These are phyloP conservation scores for Penstemon barbatus DNA, from an alignment of 257 asterid species.

Conservation along the genomic window DNA sequence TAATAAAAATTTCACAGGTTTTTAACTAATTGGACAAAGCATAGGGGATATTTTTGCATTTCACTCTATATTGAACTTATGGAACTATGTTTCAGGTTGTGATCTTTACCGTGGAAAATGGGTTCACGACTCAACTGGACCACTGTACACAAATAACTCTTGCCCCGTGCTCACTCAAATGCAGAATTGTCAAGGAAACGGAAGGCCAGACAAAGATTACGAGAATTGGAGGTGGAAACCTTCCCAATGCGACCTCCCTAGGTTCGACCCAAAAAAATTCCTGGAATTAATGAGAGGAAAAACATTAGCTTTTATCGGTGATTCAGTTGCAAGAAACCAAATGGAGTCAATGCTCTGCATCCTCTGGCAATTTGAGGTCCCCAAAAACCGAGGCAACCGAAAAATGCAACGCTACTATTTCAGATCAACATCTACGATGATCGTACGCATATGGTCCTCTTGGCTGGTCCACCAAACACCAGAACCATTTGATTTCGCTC, in stretches of 20 bases:
- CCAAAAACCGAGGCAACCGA: conserved; percentile 70
- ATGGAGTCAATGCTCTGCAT: conserved; percentile 93
- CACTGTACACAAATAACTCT: conserved; percentile 74
- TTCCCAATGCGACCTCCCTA: conserved; percentile 69
- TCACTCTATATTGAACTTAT: neutral
- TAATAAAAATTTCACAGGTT: no score
- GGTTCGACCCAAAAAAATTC: conserved; percentile 69
- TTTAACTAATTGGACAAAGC: no score
- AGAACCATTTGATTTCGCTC: conserved; percentile 69
- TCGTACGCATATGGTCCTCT: conserved; percentile 94
- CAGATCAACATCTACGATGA: conserved; percentile 84
- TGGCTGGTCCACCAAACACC: conserved; percentile 91
- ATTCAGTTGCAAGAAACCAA: conserved; percentile 96
- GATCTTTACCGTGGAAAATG: conserved; percentile 83
- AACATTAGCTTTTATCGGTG: conserved; percentile 93
- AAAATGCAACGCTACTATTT: conserved; percentile 85
- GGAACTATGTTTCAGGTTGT: conserved; percentile 58
- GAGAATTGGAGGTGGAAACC: conserved; percentile 99
- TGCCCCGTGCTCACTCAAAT: conserved; percentile 83
- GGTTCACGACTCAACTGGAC: conserved; percentile 68
- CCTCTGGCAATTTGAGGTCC: conserved; percentile 97
- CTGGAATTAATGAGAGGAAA: conserved; percentile 90
- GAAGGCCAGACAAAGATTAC: conserved; percentile 89
- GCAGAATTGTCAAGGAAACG: conserved; percentile 98
- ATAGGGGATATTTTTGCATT: no score